These are phyloP conservation scores for Stephania cephalantha DNA, from an alignment of 164 flowering plant species.

Conservation along the genomic window DNA sequence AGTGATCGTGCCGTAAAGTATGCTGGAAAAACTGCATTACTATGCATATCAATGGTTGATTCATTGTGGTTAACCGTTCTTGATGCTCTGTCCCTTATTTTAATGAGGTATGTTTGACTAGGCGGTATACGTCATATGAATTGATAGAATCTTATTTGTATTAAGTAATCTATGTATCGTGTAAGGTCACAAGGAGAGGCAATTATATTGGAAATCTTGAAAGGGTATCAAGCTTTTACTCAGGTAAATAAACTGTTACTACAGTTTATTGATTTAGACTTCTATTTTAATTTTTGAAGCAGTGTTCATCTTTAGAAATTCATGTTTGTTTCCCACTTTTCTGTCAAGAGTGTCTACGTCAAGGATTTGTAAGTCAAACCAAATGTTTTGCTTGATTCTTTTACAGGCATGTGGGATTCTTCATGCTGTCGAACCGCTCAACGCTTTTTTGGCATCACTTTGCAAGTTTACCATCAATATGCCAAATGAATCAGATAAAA, in stretches of 20 bases:
- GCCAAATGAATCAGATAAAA: conserved; percentile 72
- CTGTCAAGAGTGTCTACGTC: not conserved
- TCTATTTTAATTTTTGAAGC: not conserved
- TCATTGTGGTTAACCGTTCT: conserved; percentile 91
- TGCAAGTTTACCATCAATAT: conserved; percentile 90
- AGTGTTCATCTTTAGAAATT: not conserved
- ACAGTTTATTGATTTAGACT: not conserved
- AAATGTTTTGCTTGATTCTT: conserved; percentile 11
- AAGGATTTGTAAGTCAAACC: not conserved
- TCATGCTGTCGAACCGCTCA: conserved; percentile 82
- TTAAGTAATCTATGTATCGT: conserved; percentile 13
- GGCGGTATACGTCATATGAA: not conserved
- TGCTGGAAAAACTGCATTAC: conserved; percentile 68
- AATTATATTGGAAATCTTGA: conserved; percentile 84
- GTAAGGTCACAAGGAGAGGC: conserved; percentile 98
- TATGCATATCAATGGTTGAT: conserved; percentile 91
- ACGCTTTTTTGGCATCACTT: conserved; percentile 91
- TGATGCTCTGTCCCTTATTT: conserved; percentile 85
- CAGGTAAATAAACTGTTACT: conserved; percentile 50
- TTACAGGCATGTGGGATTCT: conserved; percentile 95
- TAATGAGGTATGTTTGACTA: conserved; percentile 52
- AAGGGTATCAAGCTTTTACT: conserved; percentile 98
- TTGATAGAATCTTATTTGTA: not conserved
- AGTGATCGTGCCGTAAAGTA: conserved; percentile 46
- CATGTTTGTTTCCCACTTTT: not conserved